Percentiles rank a stretch among this genome's conserved stretches.
Evolutionary conservation across 2,329 filamentous ascomycete species (phyloP).

Genomic region (Ophiostoma ulmi): DNA sequence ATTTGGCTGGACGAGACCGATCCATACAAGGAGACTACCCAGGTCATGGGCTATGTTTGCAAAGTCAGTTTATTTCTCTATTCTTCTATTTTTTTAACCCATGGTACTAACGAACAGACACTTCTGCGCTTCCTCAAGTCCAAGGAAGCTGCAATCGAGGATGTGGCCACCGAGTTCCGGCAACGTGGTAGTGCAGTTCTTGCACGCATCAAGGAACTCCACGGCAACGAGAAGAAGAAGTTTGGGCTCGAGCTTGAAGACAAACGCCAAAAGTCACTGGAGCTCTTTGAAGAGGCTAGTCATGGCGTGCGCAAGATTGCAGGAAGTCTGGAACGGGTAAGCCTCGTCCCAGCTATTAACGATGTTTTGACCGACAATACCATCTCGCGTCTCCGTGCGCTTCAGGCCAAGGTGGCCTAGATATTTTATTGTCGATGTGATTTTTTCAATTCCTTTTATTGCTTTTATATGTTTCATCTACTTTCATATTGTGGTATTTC

Average conservation of each 20-base stretch:
- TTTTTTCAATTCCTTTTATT: not conserved
- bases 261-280: not conserved
- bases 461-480: not conserved
- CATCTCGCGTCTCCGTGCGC: slow-evolving; percentile 5
- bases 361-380: slow-evolving; percentile 17
- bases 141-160: slow-evolving; percentile 26
- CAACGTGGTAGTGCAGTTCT: slow-evolving; percentile 24
- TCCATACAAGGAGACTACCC: slow-evolving; percentile 25
- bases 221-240: slow-evolving; percentile 5
- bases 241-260: slow-evolving; percentile 12
- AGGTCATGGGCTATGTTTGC: slow-evolving; percentile 28
- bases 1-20: slow-evolving; percentile 25
- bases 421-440: not conserved
- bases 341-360: slow-evolving; percentile 18
- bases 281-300: slow-evolving; percentile 10
- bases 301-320: slow-evolving; percentile 13
- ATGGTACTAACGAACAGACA: slow-evolving; percentile 17
- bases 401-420: slow-evolving; percentile 17
- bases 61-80: slow-evolving; percentile 17
- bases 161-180: slow-evolving; percentile 26
- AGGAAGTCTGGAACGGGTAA: slow-evolving; percentile 12
- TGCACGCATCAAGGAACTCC: slow-evolving; percentile 15
- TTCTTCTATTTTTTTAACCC: not conserved
- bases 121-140: slow-evolving; percentile 27
- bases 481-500: not conserved